Percentiles rank a stretch among this genome's conserved stretches.
Conservation (phyloP, 2,329 filamentous ascomycete species). For the Phaeosphaeriaceae sp. region DNA sequence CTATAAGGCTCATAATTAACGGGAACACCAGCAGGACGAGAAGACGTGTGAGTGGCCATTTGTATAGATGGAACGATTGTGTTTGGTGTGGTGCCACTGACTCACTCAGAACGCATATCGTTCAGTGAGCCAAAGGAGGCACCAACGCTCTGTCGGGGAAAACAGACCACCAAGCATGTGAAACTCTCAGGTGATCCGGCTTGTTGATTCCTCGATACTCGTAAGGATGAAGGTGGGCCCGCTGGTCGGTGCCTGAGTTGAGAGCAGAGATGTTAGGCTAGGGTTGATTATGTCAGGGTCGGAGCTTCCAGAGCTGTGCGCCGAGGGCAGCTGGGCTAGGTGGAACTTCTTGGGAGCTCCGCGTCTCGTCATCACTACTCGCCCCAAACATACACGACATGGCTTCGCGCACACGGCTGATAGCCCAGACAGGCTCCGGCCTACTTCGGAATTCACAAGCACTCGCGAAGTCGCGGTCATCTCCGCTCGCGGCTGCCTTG, state of each 20-base stretch:
- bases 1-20: too few species aligned
- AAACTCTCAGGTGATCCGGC: too few species aligned
- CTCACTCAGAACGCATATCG: too few species aligned
- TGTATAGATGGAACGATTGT: too few species aligned
- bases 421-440: slow-evolving; percentile 38
- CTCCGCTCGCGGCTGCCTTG: slow-evolving; percentile 29
- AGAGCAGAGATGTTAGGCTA: background rate
- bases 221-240: too few species aligned
- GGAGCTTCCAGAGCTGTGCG: slow-evolving; percentile 17
- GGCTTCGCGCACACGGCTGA: slow-evolving; percentile 45
- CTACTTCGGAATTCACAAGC: slow-evolving; percentile 33
- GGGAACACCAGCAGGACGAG: too few species aligned
- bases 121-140: too few species aligned
- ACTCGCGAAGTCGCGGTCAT: slow-evolving; percentile 21
- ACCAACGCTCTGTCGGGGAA: too few species aligned
- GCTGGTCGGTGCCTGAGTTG: background rate
- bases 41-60: too few species aligned
- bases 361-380: slow-evolving; percentile 27
- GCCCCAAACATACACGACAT: slow-evolving; percentile 30
- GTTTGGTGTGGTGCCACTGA: too few species aligned
- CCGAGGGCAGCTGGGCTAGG: slow-evolving; percentile 15
- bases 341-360: slow-evolving; percentile 27
- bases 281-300: slow-evolving; percentile 24
- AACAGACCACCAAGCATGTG: too few species aligned
- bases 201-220: too few species aligned